Evolutionary conservation across 2,329 filamentous ascomycete genomes (phyloP).

Genomic region (Achaetomium macrosporum): DNA sequence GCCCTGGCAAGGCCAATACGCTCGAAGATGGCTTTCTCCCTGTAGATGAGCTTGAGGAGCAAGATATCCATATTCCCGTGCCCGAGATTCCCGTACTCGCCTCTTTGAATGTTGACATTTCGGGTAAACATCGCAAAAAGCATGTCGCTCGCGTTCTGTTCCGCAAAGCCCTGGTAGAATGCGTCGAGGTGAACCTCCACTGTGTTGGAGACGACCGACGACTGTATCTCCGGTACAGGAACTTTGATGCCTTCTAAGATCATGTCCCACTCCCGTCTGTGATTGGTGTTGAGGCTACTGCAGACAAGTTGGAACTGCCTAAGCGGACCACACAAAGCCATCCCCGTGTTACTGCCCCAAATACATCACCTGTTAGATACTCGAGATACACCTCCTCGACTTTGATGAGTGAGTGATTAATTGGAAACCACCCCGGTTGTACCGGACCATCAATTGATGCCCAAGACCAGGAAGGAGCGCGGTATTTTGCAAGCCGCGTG

Average conservation of each 20-base stretch:
- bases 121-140: neutral
- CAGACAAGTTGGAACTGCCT: neutral
- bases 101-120: neutral
- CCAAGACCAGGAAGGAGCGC: conserved; percentile 9
- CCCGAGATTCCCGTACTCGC: no score
- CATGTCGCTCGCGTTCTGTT: neutral
- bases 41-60: neutral
- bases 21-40: neutral
- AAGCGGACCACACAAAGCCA: conserved; percentile 2
- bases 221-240: neutral
- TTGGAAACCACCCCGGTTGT: neutral
- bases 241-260: neutral
- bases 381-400: neutral
- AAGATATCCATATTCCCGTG: neutral
- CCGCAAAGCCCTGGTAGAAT: neutral
- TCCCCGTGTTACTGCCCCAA: neutral
- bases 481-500: neutral
- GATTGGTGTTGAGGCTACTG: neutral
- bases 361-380: neutral
- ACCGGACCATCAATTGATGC: conserved; percentile 1
- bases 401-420: neutral
- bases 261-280: neutral
- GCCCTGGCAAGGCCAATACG: neutral
- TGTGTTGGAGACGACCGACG: neutral
- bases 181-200: neutral